Evolutionary conservation across 2,329 filamentous ascomycete species (phyloP), one percentile per base, ranked within the genome.

Genomic region (Acrodontium crateriforme): DNA sequence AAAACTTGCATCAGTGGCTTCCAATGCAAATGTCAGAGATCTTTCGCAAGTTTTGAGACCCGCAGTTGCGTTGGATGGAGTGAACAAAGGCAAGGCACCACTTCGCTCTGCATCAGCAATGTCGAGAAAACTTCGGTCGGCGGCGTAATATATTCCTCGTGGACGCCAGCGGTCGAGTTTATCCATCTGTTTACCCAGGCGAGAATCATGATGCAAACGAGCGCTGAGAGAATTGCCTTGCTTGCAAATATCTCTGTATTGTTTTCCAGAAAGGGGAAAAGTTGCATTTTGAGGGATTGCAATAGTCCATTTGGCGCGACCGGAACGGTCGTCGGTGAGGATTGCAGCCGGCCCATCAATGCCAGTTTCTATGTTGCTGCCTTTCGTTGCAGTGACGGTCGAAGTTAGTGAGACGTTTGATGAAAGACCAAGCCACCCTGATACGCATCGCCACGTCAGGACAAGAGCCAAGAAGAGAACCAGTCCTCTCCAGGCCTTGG

Each of bases 21-120:
- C 80, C 44, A 92, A 62, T 2, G 84, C 69, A 49, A 78, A 89
- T 0, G 80, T 92, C 55, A 92, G 60, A 34, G 71, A 80, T 38
- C 55, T 72, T 25, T 72, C 60, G 56, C 83, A 92, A 10, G 76
- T 56, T 7, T 69, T 62, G 31, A 41, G 19, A 14, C 26, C 11
- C 34, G 16, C 24, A 37, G 22, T 37, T 46, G 27, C 39, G 12
- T 27, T 22, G 3, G 32, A 24, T 8, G 36, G 35, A n/a, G n/a
- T n/a, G n/a, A n/a, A n/a, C n/a, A n/a, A n/a, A 3, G 44, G 40
- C 14, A 87, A 56, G 10, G 82, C 56, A 1, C 73, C 76, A 19
- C 65, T 61, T 25, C 59, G 55, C 51, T 83, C 70, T 2, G 81
- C 81, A 38, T 84, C 77, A 9, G 62, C 58, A 2, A 89, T 70